phyloP scores from a whole-genome alignment of 257 asterid species.

The Gynochthodes officinalis region DNA sequence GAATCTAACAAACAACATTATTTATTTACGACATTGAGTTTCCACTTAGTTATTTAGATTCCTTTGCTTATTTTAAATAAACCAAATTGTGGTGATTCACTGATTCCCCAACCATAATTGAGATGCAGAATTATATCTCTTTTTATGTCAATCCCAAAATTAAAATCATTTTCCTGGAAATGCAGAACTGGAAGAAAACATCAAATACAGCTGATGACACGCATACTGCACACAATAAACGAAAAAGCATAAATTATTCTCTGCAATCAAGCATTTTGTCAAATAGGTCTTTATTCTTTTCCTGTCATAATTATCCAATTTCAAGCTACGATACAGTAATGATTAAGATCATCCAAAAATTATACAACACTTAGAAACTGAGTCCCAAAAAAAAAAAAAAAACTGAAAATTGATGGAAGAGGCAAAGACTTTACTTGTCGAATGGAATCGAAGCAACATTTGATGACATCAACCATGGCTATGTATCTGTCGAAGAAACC shows the following conservation, averaged over 20 bases:
- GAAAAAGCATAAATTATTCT: background rate
- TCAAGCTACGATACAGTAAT: background rate
- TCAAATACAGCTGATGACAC: background rate
- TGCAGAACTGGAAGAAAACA: background rate
- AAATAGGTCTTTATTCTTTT: background rate
- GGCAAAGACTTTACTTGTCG: constrained; percentile 52
- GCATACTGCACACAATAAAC: background rate
- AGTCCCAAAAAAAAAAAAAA: background rate
- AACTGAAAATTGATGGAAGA: background rate
- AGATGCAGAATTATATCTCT: background rate
- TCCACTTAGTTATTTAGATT: background rate
- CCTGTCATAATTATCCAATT: background rate
- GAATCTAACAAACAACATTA: background rate
- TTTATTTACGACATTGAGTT: background rate
- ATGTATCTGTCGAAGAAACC: background rate
- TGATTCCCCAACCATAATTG: background rate
- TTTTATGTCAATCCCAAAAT: background rate
- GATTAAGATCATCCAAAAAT: background rate
- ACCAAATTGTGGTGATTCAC: background rate
- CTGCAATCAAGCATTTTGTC: background rate
- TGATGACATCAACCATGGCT: constrained; percentile 81
- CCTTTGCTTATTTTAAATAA: background rate
- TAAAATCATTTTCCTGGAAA: background rate
- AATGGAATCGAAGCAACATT: constrained; percentile 81
- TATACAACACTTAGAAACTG: background rate